A percentile compares a stretch with the other conserved stretches of the same genome.
phyloP scores from a whole-genome alignment of 2,329 filamentous ascomycete species.

The Helicocarpus griseus region DNA sequence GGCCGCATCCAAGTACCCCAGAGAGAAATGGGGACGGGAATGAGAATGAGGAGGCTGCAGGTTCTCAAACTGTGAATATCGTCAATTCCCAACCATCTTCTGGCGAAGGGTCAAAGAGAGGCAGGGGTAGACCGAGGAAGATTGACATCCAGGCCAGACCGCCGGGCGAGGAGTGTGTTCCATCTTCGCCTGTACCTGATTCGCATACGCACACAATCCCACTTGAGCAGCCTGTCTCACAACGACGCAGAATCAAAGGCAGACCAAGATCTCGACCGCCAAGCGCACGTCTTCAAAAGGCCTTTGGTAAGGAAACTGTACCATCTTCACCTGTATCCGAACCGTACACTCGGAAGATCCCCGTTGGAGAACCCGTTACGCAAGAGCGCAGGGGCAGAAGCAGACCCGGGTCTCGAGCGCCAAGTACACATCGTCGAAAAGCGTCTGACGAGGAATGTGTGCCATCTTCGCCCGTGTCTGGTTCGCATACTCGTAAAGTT shows the following conservation, averaged over 20 bases:
- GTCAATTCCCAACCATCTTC: conserved; percentile 8
- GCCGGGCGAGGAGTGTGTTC: background rate
- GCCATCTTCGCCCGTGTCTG: background rate
- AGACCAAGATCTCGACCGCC: conserved; percentile 1
- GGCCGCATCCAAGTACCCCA: background rate
- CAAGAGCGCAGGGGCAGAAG: too few relatives aligned
- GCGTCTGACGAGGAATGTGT: background rate
- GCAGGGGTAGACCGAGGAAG: background rate
- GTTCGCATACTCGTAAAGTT: background rate
- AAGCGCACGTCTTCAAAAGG: too few relatives aligned
- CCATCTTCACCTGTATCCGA: too few relatives aligned
- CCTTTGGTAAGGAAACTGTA: too few relatives aligned
- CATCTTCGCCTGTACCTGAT: background rate
- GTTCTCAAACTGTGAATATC: conserved; percentile 5
- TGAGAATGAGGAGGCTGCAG: background rate
- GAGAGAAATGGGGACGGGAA: background rate
- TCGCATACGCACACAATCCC: background rate
- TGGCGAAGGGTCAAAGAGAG: background rate
- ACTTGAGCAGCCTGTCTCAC: background rate
- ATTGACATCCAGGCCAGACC: too few relatives aligned
- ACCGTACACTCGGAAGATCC: too few relatives aligned
- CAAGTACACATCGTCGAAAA: background rate
- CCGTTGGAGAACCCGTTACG: too few relatives aligned
- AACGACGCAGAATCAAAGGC: background rate
- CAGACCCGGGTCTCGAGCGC: too few relatives aligned